Evolutionary conservation across 1,284 basidiomycete species (phyloP), one percentile per base, ranked within the genome.

Genomic region (Ganoderma lucidum): DNA sequence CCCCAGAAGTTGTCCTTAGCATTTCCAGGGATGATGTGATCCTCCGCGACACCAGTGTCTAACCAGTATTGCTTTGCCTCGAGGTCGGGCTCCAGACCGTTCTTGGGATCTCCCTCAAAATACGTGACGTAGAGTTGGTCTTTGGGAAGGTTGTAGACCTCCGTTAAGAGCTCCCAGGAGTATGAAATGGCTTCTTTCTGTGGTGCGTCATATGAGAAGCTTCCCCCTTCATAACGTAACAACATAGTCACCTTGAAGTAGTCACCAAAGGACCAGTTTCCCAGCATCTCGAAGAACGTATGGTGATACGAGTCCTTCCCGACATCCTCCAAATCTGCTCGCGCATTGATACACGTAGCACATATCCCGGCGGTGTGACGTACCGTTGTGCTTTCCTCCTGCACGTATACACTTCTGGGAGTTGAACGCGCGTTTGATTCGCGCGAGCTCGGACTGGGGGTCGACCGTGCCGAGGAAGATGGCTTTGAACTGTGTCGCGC

Each of bases 1-100:
- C 96, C 97, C 97, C 97, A 99, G 81, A 99, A 99, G 84, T 99
- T 99, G 83, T 99, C 97, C 81, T 98, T 98, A 8, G 96, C 94
- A 78, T 95, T 95, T 63, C 96, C 96, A 15, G 96, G 95, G 67
- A 99, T 85, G 74, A 99, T 94, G 78, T 98, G 96, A 76, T 93
- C 92, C 73, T 96, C 95, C 0, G 91, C 80, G 44, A 99, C 92
- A 66, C 98, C 98, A 69, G 95, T 89, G 44, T 91, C 88, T 32
- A 93, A 81, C 97, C 97, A 99, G 65, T 90, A 89, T 75, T 96
- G 87, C 75, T 91, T 91, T 23, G 94, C 96, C 81, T 99, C 97
- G 30, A 88, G 80, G 82, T 99, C 97, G 6, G 97, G 89, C 75
- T 94, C 92, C 55, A 99, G 86, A n/a, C 95, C 94, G 74, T 90